Evolutionary conservation across 2,329 filamentous ascomycete species (phyloP).

Genomic region (Microcera coccophila): DNA sequence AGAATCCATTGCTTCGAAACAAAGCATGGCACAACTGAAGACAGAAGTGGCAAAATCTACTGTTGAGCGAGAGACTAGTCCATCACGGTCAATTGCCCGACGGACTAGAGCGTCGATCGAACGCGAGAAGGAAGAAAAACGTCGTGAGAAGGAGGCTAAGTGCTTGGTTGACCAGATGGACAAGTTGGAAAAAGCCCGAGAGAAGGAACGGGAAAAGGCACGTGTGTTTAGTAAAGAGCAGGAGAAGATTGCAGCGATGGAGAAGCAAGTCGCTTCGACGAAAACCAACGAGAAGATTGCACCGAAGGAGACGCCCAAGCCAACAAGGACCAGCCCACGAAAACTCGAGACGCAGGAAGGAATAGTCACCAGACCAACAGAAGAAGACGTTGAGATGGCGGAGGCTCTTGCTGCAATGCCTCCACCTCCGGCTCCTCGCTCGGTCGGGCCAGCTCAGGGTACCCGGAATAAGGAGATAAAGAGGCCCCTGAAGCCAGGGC

Average conservation of each 20-base stretch:
- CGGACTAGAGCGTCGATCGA: slow-evolving; percentile 58
- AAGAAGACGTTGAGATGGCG: slow-evolving; percentile 51
- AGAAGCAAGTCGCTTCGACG: slow-evolving; percentile 50
- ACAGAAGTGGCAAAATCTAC: slow-evolving; percentile 11
- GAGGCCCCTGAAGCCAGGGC: slow-evolving; percentile 59
- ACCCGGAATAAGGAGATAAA: slow-evolving; percentile 52
- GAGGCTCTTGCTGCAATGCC: slow-evolving; percentile 54
- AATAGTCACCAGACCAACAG: slow-evolving; percentile 21
- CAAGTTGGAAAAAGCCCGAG: slow-evolving; percentile 63
- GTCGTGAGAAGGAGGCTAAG: slow-evolving; percentile 62
- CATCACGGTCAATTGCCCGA: slow-evolving; percentile 40
- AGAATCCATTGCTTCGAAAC: slow-evolving; percentile 40
- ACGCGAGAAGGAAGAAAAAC: slow-evolving; percentile 61
- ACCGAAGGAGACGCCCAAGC: slow-evolving; percentile 41
- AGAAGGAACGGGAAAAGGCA: slow-evolving; percentile 68
- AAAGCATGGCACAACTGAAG: slow-evolving; percentile 20
- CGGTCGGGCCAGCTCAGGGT: slow-evolving; percentile 44
- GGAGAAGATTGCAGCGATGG: slow-evolving; percentile 50
- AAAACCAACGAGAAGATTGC: slow-evolving; percentile 48
- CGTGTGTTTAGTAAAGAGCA: slow-evolving; percentile 55
- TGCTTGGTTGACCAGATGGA: slow-evolving; percentile 57
- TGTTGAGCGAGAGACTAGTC: slow-evolving; percentile 34
- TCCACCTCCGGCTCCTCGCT: slow-evolving; percentile 57
- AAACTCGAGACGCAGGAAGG: slow-evolving; percentile 40
- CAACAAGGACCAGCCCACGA: slow-evolving; percentile 50